A percentile compares a stretch with the other conserved stretches of the same genome.
phyloP scores from a whole-genome alignment of 768 basidiomycete genomes.

The Suillus subalutaceus region DNA sequence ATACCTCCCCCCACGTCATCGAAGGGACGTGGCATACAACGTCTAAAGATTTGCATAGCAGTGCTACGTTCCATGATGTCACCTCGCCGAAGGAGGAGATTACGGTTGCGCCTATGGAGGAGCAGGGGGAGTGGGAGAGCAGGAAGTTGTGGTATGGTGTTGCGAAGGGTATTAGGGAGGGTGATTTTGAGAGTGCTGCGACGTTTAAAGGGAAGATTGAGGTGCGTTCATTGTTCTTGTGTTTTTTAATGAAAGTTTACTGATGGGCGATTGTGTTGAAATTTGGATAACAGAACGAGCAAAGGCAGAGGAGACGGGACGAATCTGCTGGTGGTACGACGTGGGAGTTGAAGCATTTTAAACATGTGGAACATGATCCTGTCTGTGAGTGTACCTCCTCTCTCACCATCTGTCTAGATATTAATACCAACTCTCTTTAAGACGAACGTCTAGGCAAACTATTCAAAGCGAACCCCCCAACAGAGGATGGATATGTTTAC shows the following conservation, averaged over 20 bases:
- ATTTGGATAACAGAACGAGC: slow-evolving; percentile 68
- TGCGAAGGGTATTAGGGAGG: slow-evolving; percentile 87
- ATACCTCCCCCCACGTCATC: slow-evolving; percentile 51
- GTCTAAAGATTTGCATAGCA: slow-evolving; percentile 52
- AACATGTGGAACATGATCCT: slow-evolving; percentile 67
- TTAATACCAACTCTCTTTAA: slow-evolving; percentile 24
- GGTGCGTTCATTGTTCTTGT: slow-evolving; percentile 22
- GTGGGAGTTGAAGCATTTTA: slow-evolving; percentile 83
- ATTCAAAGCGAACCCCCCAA: slow-evolving; percentile 64
- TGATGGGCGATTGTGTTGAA: neutral
- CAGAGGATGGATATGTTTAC: slow-evolving; percentile 80
- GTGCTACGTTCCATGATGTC: slow-evolving; percentile 75
- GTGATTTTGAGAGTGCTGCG: slow-evolving; percentile 91
- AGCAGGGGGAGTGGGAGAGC: slow-evolving; percentile 85
- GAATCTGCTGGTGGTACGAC: slow-evolving; percentile 70
- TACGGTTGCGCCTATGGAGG: slow-evolving; percentile 56
- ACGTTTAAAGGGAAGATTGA: slow-evolving; percentile 90
- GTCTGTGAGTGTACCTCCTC: slow-evolving; percentile 55
- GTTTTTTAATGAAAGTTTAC: neutral
- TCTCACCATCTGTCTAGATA: neutral
- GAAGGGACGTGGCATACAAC: slow-evolving; percentile 84
- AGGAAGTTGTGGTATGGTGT: slow-evolving; percentile 84
- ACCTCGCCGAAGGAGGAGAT: slow-evolving; percentile 76
- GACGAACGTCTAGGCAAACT: slow-evolving; percentile 68
- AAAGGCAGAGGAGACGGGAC: slow-evolving; percentile 85